Base-by-base conservation (phyloP, 345 rosid species). In the Gossypium turneri region DNA sequence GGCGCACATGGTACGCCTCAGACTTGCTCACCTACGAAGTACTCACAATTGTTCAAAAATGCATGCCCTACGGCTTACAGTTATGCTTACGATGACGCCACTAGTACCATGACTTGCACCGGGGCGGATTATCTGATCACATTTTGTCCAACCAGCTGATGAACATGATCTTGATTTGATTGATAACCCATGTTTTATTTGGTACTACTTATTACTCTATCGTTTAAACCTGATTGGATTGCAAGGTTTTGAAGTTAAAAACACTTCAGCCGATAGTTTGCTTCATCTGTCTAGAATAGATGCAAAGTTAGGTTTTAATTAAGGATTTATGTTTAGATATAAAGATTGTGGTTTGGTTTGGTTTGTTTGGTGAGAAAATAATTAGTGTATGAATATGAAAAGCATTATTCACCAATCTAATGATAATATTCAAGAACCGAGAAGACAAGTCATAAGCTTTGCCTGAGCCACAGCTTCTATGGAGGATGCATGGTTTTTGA, bases 11-110 rank as follows among this genome's bases (percentile, higher is more conserved):
- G 80, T 7, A 90, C 92, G 63, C 97, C 97, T 44, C 76, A 84
- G 29, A 89, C 98, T 1, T 94, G 98, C 81, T 63, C 88, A 9
- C 97, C 98, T 41, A 82, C 97, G 0, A 84, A 82, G 73, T 92
- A 90, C 85, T 92, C 97, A 48, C 79, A 48, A 65, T n/a, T 89
- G 88, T 94, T 94, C 77, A 94, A 94, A 84, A 81, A 72, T 12
- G 97, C 97, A 34, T 92, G 98, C 67, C 97, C 97, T 9, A 80
- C 89, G 9, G 98, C 98, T 9, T 94, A 94, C 16, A 94, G 97
- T 41, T 94, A 94, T 27, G 97, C 98, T 2, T 94, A 92, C 47
- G 98, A 94, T 68, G 98, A 92, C 61, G 95, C 93, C 0, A 77
- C 95, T 0, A 94, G 97, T 60, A 94, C 97, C 7, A 78, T 88